Base-by-base conservation (phyloP, 805 yeast genomes). In the Brettanomyces nanus region DNA sequence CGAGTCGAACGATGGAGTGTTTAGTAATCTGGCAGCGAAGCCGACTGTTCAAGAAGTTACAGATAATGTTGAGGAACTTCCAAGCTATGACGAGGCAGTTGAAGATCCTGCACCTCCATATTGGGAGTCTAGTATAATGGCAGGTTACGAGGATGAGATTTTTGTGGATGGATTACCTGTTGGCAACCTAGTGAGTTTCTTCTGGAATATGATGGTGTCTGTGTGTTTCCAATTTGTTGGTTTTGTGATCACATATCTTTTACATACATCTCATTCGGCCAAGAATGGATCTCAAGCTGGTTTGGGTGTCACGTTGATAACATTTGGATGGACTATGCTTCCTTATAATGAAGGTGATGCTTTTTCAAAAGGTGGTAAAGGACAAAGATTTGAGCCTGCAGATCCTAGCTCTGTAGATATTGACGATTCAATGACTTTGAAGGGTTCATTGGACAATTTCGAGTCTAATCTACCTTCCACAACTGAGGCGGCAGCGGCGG, bases 241-340 rank as follows among this genome's bases (percentile, higher is more conserved):
- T 3, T 92, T 92, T 61, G 68, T 92, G 30, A 68, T 90, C 39
- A 89, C 97, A 6, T 92, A 89, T 55, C 64, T 90, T 32, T 66
- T 92, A 38, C 97, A 92, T 60, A 90, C 97, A 1, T 85, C 97
- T 3, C 98, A 92, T 56, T 97, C 97, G 4, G 95, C 97, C 4
- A 86, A 85, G 55, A 89, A 89, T 52, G 98, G 98, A 3, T 81
- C 97, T 2, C 68, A 95, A 44, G 83, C 90, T 15, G 98, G 98
- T 0, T 63, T 92, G 40, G 97, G 97, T 2, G 54, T 84, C 43
- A 86, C 95, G 0, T 72, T 92, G 45, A 66, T 90, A 37, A 75
- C 80, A 38, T 77, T 79, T 46, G 95, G 84, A 3, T 72, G 69
- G 45, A 63, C 69, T 23, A 66, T 75, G 62, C 60, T 73, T 27